Conservation (phyloP, 805 yeast genomes). For the Wickerhamomyces queroliae region DNA sequence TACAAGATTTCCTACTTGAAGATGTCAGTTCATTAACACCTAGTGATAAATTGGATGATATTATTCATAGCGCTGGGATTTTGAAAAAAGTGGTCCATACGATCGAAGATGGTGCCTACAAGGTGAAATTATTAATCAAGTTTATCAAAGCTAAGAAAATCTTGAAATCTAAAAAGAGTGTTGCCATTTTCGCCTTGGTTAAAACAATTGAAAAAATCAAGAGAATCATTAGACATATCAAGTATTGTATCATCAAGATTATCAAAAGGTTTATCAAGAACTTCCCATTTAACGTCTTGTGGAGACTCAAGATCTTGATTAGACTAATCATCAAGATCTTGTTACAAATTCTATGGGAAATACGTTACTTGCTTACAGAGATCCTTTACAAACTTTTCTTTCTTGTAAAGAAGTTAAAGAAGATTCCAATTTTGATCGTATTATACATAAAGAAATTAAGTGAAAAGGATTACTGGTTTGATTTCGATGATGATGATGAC, state of each 20-base stretch:
- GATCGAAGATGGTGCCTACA: neutral
- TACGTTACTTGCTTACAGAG: neutral
- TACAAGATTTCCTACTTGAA: neutral
- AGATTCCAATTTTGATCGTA: neutral
- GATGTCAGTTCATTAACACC: neutral
- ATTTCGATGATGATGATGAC: neutral
- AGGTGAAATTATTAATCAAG: neutral
- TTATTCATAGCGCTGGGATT: slow-evolving; percentile 1
- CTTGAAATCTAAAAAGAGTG: neutral
- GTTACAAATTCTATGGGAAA: slow-evolving; percentile 1
- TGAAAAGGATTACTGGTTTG: neutral
- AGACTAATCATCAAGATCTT: neutral
- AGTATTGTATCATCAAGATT: neutral
- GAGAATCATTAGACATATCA: neutral
- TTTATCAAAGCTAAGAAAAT: neutral
- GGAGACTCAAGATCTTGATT: neutral
- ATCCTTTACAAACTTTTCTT: neutral
- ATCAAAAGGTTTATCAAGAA: neutral
- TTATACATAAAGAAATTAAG: neutral
- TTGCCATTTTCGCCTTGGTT: neutral
- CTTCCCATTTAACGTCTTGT: neutral
- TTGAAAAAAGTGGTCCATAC: neutral
- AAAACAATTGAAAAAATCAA: slow-evolving; percentile 2
- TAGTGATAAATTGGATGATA: neutral
- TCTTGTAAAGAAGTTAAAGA: neutral